Evolutionary conservation across 371 early-diverging fungal genomes (phyloP).

Genomic region (Circinella umbellata): DNA sequence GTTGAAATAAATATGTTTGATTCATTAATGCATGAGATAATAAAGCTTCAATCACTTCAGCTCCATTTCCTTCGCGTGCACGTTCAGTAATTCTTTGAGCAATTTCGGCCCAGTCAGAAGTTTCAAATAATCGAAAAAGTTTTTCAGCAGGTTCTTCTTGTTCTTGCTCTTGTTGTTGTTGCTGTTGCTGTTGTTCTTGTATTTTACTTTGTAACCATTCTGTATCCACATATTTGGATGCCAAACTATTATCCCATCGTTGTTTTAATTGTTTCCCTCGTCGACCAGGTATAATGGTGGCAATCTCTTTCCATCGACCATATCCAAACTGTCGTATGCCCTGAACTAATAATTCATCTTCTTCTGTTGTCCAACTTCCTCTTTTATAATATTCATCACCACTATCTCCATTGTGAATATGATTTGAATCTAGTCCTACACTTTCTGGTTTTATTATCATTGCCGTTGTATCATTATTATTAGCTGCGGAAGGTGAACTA

Average conservation of each 20-base stretch:
- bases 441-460: slow-evolving; percentile 31
- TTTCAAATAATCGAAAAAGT: slow-evolving; percentile 30
- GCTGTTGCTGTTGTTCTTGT: slow-evolving; percentile 11
- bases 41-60: slow-evolving; percentile 37
- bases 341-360: slow-evolving; percentile 44
- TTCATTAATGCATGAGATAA: slow-evolving; percentile 39
- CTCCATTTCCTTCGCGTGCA: slow-evolving; percentile 36
- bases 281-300: slow-evolving; percentile 40
- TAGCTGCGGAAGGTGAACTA: no score
- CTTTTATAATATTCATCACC: slow-evolving; percentile 23
- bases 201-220: slow-evolving; percentile 45
- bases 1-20: slow-evolving; percentile 8
- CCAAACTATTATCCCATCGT: slow-evolving; percentile 50
- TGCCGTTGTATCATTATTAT: slow-evolving; percentile 15
- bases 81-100: slow-evolving; percentile 47
- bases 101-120: slow-evolving; percentile 31
- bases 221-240: slow-evolving; percentile 50
- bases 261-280: slow-evolving; percentile 54
- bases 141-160: slow-evolving; percentile 20
- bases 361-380: slow-evolving; percentile 50
- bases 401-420: slow-evolving; percentile 29
- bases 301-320: slow-evolving; percentile 54
- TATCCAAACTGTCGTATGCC: slow-evolving; percentile 53
- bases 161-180: slow-evolving; percentile 1
- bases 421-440: slow-evolving; percentile 1